phyloP scores from a whole-genome alignment of 2,329 filamentous ascomycete species.

The Dothideomycetes sp. region DNA sequence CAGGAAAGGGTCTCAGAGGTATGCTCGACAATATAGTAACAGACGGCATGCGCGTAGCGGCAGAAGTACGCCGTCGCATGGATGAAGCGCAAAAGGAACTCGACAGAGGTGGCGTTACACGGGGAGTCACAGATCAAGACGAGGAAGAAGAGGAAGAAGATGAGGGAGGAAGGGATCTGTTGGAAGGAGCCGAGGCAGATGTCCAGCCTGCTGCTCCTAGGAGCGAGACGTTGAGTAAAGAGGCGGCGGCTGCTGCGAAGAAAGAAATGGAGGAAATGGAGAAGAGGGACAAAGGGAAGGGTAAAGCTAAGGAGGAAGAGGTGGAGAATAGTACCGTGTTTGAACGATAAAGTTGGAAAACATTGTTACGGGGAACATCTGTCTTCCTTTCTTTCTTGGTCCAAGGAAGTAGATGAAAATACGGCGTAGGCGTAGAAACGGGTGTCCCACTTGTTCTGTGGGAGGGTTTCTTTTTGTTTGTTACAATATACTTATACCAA shows the following conservation, averaged over 20 bases:
- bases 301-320: slow-evolving; percentile 23
- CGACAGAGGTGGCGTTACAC: slow-evolving; percentile 67
- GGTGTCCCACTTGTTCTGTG: too few species aligned
- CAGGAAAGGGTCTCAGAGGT: slow-evolving; percentile 70
- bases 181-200: slow-evolving; percentile 42
- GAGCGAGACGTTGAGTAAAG: background rate
- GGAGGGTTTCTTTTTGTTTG: too few species aligned
- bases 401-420: too few species aligned
- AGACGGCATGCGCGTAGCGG: slow-evolving; percentile 91
- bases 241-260: slow-evolving; percentile 1
- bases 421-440: too few species aligned
- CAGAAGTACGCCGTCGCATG: slow-evolving; percentile 84
- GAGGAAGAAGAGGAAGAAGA: slow-evolving; percentile 62
- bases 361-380: too few species aligned
- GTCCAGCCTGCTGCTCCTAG: slow-evolving; percentile 24
- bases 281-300: slow-evolving; percentile 20
- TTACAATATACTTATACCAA: too few species aligned
- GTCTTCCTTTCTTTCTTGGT: too few species aligned
- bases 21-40: slow-evolving; percentile 96
- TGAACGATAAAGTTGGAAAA: slow-evolving; percentile 20
- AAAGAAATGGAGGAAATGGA: slow-evolving; percentile 5
- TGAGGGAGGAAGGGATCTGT: slow-evolving; percentile 49
- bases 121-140: slow-evolving; percentile 39
- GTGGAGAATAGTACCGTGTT: slow-evolving; percentile 29
- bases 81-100: slow-evolving; percentile 90